These are phyloP conservation scores for Akanthomyces dipterigenus DNA, from an alignment of 2,329 filamentous ascomycete species.

Conservation along the genomic window DNA sequence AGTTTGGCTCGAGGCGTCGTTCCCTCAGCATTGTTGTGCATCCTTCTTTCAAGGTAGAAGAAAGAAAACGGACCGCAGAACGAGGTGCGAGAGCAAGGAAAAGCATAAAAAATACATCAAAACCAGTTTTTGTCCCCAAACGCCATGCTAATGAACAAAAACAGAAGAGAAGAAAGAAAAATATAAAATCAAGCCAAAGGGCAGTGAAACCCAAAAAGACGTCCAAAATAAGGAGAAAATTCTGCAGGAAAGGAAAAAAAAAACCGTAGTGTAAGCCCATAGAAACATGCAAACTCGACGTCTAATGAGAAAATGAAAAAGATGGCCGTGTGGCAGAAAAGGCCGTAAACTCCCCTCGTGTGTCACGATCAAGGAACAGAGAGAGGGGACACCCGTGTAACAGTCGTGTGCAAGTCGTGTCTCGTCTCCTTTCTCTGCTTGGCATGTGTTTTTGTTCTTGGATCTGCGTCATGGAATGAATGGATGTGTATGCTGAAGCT, in stretches of 20 bases:
- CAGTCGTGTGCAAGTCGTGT: slow-evolving; percentile 22
- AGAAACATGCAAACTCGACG: background rate
- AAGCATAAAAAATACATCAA: background rate
- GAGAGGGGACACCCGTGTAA: background rate
- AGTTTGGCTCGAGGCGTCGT: no score
- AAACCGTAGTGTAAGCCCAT: background rate
- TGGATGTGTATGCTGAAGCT: background rate
- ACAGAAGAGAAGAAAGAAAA: slow-evolving; percentile 13
- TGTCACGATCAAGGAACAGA: slow-evolving; percentile 19
- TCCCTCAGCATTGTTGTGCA: background rate
- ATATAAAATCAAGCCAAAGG: background rate
- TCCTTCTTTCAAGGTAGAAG: background rate
- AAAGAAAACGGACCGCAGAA: background rate
- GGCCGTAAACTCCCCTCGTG: slow-evolving; percentile 16
- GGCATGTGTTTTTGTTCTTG: background rate
- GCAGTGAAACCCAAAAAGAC: no score
- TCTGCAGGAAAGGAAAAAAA: background rate
- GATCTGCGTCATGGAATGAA: background rate
- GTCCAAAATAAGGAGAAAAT: background rate
- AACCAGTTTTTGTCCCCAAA: slow-evolving; percentile 21
- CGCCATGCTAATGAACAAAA: slow-evolving; percentile 26
- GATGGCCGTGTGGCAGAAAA: background rate
- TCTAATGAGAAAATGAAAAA: background rate
- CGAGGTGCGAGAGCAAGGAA: slow-evolving; percentile 2
- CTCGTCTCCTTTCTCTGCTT: background rate